phyloP scores from a whole-genome alignment of 441 rosid genomes.

The Pelargonium hybrid region DNA sequence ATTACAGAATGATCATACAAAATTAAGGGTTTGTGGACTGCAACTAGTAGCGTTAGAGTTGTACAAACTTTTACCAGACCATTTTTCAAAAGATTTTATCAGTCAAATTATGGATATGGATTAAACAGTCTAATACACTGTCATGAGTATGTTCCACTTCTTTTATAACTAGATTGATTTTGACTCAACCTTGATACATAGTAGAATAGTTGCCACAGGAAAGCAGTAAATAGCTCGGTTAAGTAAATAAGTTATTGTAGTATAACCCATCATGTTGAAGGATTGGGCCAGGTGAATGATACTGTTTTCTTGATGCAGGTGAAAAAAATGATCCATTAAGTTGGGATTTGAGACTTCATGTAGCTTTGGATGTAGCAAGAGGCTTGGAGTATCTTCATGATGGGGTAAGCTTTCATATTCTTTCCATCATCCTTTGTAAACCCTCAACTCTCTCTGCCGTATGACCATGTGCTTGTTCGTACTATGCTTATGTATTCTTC shows the following conservation, averaged over 20 bases:
- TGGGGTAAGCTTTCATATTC: conserved; percentile 48
- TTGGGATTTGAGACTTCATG: conserved; percentile 81
- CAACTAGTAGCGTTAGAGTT: too few species aligned
- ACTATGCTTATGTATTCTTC: background rate
- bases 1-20: background rate
- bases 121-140: background rate
- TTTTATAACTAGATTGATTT: too few species aligned
- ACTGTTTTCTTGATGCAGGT: conserved; percentile 31
- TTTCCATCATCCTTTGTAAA: background rate
- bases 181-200: background rate
- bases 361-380: conserved; percentile 84
- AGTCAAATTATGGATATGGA: too few species aligned
- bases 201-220: background rate
- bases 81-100: too few species aligned
- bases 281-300: background rate
- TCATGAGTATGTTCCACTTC: background rate
- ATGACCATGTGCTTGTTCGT: conserved; percentile 3
- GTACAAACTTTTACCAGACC: too few species aligned
- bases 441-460: background rate
- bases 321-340: conserved; percentile 43
- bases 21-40: too few species aligned
- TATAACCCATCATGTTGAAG: background rate
- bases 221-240: background rate
- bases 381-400: conserved; percentile 98
- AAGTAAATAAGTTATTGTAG: background rate